Evolutionary conservation across 2,329 filamentous ascomycete species (phyloP).

Genomic region (Phaeoacremonium minimum): DNA sequence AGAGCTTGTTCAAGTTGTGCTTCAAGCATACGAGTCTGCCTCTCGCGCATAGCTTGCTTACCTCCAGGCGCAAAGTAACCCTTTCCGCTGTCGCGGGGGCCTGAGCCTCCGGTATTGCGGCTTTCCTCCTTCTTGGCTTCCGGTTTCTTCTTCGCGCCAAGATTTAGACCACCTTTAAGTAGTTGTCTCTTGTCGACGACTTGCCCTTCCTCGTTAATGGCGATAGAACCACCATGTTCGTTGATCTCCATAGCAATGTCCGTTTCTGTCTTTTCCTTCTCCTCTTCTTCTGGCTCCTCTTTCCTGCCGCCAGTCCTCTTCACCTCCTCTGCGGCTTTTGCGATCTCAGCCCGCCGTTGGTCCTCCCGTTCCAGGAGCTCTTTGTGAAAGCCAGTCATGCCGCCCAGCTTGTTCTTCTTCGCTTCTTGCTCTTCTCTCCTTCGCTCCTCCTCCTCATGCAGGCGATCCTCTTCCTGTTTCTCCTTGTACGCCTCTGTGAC

Average conservation of each 20-base stretch:
- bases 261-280: constrained; percentile 50
- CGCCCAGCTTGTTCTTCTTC: constrained; percentile 59
- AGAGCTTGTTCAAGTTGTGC: constrained; percentile 69
- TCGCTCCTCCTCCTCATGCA: constrained; percentile 68
- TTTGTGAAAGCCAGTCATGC: constrained; percentile 77
- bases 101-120: constrained; percentile 18
- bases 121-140: constrained; percentile 28
- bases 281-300: constrained; percentile 24
- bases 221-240: constrained; percentile 54
- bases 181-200: constrained; percentile 82
- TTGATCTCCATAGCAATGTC: constrained; percentile 66
- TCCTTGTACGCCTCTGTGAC: constrained; percentile 79
- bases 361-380: constrained; percentile 69
- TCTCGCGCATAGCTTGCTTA: constrained; percentile 66
- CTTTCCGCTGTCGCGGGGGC: constrained; percentile 19
- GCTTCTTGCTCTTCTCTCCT: constrained; percentile 59
- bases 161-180: constrained; percentile 70
- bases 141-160: constrained; percentile 58
- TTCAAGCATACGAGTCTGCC: constrained; percentile 76
- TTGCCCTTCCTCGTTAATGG: constrained; percentile 77
- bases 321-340: constrained; percentile 61
- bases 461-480: constrained; percentile 71
- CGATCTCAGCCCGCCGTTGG: constrained; percentile 61
- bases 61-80: constrained; percentile 41
- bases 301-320: constrained; percentile 34